Base-by-base conservation (phyloP, 352 stramenopile genomes). In the Nothophytophthora sp. region DNA sequence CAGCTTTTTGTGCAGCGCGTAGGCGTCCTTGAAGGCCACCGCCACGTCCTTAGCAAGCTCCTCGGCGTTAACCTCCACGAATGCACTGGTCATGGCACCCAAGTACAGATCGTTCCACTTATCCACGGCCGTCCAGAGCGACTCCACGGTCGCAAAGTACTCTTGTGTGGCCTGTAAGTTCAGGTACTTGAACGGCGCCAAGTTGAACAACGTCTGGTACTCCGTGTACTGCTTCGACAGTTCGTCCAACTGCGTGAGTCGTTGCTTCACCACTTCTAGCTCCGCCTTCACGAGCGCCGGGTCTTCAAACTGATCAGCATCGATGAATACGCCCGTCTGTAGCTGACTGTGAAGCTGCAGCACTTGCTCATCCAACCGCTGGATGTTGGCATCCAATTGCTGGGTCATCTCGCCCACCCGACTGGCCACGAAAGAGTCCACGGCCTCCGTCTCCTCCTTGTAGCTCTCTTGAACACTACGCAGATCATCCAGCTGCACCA, bases 171-270 rank as follows among this genome's bases (percentile, higher is more conserved):
- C 78, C 23, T 90, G 78, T 2, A 98, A 50, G 48, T 96, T 96
- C 13, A 96, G 62, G 50, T 97, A 97, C 43, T 96, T 90, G 63
- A 96, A 95, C 18, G 81, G 63, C 6, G 79, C 83, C 12, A 96
- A 73, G 47, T 91, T 91, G 51, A 98, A 98, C n/a, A 98, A 65
- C 20, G 74, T 70, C 55, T 98, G 92, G 45, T 97, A 98, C 34
- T 94, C 76, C 8, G 78, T 90, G 64, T 98, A 98, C 47, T 96
- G 90, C 50, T 95, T 92, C 9, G 82, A 85, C 13, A 96, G 68
- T 25, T 97, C 78, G 25, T 97, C 82, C n/a, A 97, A 52, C 27
- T 90, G 74, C 8, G 74, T 81, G 0, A 98, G 70, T 6, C 81
- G 84, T 39, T 90, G 64, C 50, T 92, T 96, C 3, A 96, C 63